Base-by-base conservation (phyloP, 2,329 filamentous ascomycete species). In the Xylariales sp. region DNA sequence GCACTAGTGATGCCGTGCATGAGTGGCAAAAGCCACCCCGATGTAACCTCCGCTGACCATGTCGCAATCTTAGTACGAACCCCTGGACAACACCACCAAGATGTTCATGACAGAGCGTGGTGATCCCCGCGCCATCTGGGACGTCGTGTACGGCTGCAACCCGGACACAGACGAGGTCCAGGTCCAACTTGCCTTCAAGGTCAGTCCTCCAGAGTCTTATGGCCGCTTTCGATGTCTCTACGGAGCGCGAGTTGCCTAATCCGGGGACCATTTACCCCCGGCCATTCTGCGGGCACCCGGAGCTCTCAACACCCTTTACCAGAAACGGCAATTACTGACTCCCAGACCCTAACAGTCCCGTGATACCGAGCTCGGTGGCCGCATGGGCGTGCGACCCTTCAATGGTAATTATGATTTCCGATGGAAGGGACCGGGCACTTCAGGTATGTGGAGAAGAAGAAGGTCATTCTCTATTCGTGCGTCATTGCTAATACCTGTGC, bases 71-170 rank as follows among this genome's bases (percentile, higher is more conserved):
- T 60, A 82, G 81, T 82, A 82, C 66, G 78, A 80, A 28, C 72
- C 73, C n/a, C 74, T 76, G 36, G 82, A 84, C 70, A 81, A 84
- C 70, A 84, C 82, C 3, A 84, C 82, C 48, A 84, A 84, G 73
- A 78, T 83, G 71, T 84, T 84, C 75, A 83, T 83, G 79, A 83
- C 82, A 2, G 77, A 82, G 34, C 80, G 82, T 1, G 78, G 78
- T 7, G 81, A 83, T 62, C 81, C 82, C 1, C 76, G 78, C 12
- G 82, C 81, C 23, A 71, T 81, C 61, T 83, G 81, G 62, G 73
- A 80, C 46, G 78, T 80, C n/a, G 73, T 74, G 5, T 82, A 82
- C 67, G 80, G 78, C 36, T 83, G 82, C 71, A 78, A 83, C 67
- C 78, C 79, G 1, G 79, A 80, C 49, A 82, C 80, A 10, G 80